Evolutionary conservation across 2,329 filamentous ascomycete species (phyloP), one percentile per base, ranked within the genome.

Genomic region (Akanthomyces lecanii): DNA sequence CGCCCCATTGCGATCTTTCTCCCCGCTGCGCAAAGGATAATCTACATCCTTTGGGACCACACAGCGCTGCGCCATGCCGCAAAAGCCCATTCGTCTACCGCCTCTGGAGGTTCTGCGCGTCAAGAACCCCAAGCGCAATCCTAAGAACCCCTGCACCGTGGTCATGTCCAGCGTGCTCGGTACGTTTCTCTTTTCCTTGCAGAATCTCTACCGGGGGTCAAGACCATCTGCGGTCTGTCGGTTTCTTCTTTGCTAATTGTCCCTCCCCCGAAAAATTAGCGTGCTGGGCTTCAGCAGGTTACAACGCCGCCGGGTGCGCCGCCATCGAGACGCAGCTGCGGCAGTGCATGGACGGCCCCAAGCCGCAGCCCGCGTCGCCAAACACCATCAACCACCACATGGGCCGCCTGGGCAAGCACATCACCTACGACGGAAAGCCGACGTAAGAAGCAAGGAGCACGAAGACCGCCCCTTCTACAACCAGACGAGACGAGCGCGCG

Each of bases 361-460:
- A 71, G 81, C 81, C 74, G 64, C 70, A 77, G 50, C 69, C 76
- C 14, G 72, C 75, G 58, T 71, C 74, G 38, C 85, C 85, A 73
- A 91, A 88, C 79, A 94, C 87, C 75, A 92, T 98, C 85, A 98
- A 98, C 79, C 93, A 93, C 81, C 93, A 97, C 75, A 81, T 98
- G 50, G 84, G 85, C 68, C 86, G 95, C 81, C 96, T 81, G 84
- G 88, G 78, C 83, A 89, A 71, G 83, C 87, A 67, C 79, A 87
- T 84, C 85, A 93, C 76, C n/a, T 77, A 70, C 58, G 72, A 70
- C 55, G 66, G 66, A 66, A 78, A 74, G 71, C 70, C 72, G 61
- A 75, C 73, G 63, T 77, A 68, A 30, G 28, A 69, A 33, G 5
- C 4, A 38, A 4, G n/a, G 44, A 56, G 40, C 28, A 30, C 28